phyloP scores from a whole-genome alignment of 2,329 filamentous ascomycete genomes.

The Ophiostoma sp. region DNA sequence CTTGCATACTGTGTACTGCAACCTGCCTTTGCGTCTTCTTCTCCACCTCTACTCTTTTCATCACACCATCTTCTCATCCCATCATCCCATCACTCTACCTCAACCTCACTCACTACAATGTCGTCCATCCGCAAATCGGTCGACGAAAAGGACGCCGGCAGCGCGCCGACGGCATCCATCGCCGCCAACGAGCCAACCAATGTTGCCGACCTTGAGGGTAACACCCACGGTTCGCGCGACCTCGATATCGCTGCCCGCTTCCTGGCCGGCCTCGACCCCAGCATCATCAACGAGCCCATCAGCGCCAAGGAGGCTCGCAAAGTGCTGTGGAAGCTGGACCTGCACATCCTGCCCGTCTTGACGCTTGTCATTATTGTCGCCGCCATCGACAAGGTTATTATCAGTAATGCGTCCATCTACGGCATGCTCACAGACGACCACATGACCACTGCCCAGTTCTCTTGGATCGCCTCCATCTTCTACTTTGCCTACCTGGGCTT shows the following conservation, averaged over 20 bases:
- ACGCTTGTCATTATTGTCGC: constrained; percentile 12
- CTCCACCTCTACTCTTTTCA: neutral
- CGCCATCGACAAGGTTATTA: constrained; percentile 24
- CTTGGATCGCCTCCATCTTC: constrained; percentile 37
- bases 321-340: constrained; percentile 23
- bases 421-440: constrained; percentile 21
- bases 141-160: constrained; percentile 11
- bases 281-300: constrained; percentile 17
- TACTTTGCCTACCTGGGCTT: constrained; percentile 38
- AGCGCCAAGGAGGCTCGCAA: constrained; percentile 16
- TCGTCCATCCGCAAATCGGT: constrained; percentile 14
- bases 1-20: neutral
- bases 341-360: constrained; percentile 19
- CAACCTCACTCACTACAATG: neutral
- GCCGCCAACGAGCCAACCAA: neutral
- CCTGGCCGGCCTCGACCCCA: constrained; percentile 4
- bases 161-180: neutral
- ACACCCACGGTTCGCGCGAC: neutral
- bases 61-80: neutral
- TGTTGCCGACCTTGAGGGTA: neutral
- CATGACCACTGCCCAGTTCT: constrained; percentile 35
- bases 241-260: constrained; percentile 22
- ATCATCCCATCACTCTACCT: neutral
- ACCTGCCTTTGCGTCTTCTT: neutral
- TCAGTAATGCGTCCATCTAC: constrained; percentile 24